Conservation (phyloP, 805 yeast species). For the Kodamaea leandrae region DNA sequence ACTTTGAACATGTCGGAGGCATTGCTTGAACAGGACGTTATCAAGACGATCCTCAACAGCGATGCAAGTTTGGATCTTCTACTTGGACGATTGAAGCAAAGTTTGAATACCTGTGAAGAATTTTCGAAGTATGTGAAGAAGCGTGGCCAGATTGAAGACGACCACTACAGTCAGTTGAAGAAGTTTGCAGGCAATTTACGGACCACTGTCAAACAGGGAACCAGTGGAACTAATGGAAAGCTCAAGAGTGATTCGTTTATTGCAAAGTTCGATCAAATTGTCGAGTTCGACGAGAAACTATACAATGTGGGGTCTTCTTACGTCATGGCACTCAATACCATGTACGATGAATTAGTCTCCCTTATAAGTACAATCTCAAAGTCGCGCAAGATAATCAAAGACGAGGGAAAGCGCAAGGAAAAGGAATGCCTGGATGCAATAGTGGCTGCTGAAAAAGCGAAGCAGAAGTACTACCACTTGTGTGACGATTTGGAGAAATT, state of each 20-base stretch:
- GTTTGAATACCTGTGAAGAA: conserved; percentile 81
- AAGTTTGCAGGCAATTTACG: conserved; percentile 63
- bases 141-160: conserved; percentile 75
- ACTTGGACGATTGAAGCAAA: conserved; percentile 70
- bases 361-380: conserved; percentile 67
- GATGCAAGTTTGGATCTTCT: conserved; percentile 77
- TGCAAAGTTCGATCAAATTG: conserved; percentile 60
- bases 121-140: conserved; percentile 74
- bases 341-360: conserved; percentile 81
- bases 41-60: conserved; percentile 54
- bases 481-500: conserved; percentile 86
- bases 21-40: conserved; percentile 43
- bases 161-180: conserved; percentile 68
- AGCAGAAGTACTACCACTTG: conserved; percentile 63
- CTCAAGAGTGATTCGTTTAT: conserved; percentile 66
- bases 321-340: conserved; percentile 73
- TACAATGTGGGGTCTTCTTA: conserved; percentile 68
- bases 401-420: conserved; percentile 76
- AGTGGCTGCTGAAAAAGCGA: conserved; percentile 83
- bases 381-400: conserved; percentile 74
- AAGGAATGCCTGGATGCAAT: conserved; percentile 84
- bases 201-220: conserved; percentile 41
- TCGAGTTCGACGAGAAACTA: conserved; percentile 76
- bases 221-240: conserved; percentile 27
- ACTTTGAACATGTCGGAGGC: conserved; percentile 7